Evolutionary conservation across 169 alveolate species (phyloP).

Genomic region (Theileria annulata): DNA sequence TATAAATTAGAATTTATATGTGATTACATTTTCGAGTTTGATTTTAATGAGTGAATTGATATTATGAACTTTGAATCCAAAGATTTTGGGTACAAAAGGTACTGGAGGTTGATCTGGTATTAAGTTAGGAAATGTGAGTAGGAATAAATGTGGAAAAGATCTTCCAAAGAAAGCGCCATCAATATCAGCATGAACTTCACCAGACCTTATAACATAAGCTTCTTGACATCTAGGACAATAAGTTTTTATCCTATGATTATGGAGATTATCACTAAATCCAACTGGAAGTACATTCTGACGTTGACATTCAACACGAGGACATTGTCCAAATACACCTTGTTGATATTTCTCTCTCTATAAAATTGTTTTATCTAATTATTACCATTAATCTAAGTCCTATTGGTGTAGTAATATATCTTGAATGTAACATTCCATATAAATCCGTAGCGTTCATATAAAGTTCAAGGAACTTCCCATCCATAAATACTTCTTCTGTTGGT

Average conservation of each 20-base stretch:
- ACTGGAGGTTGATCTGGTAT: conserved; percentile 79
- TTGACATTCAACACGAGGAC: conserved; percentile 96
- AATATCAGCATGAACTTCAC: conserved; percentile 83
- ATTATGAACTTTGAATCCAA: conserved; percentile 81
- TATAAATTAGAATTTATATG: background rate
- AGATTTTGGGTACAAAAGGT: conserved; percentile 79
- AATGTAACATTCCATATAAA: conserved; percentile 92
- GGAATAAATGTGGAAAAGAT: conserved; percentile 90
- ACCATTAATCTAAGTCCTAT: conserved; percentile 86
- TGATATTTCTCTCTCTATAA: conserved; percentile 92
- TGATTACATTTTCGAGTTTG: conserved; percentile 59
- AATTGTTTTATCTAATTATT: conserved; percentile 14
- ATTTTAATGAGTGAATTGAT: conserved; percentile 63
- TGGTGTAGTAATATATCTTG: conserved; percentile 92
- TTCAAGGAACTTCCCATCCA: conserved; percentile 69
- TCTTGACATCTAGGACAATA: conserved; percentile 97
- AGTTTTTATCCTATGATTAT: conserved; percentile 89
- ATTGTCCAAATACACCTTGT: conserved; percentile 94
- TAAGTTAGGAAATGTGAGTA: conserved; percentile 87
- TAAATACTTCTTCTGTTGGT: conserved; percentile 75
- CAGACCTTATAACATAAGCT: conserved; percentile 78
- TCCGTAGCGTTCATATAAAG: conserved; percentile 84
- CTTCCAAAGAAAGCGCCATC: conserved; percentile 97
- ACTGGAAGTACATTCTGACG: conserved; percentile 93
- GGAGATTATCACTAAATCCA: conserved; percentile 90